phyloP scores from a whole-genome alignment of 1,139 yeast genomes.

The Pichia sp. region DNA sequence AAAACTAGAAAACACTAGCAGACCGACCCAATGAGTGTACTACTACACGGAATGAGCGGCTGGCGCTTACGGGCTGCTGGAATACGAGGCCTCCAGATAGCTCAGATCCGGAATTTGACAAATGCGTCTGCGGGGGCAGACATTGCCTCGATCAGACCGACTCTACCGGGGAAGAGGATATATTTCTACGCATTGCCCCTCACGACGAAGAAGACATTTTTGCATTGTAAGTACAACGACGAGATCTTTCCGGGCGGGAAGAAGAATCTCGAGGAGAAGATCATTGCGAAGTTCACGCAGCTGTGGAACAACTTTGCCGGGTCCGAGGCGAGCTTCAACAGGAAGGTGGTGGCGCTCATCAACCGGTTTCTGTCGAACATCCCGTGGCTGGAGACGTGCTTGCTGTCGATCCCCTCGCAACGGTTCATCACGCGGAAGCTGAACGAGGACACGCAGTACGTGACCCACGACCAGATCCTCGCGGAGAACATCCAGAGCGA shows the following conservation, averaged over 20 bases:
- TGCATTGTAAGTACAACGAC: conserved; percentile 56
- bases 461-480: conserved; percentile 17
- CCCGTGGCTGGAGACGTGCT: conserved; percentile 50
- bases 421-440: conserved; percentile 46
- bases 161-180: conserved; percentile 25
- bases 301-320: conserved; percentile 45
- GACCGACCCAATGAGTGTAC: not conserved
- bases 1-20: not conserved
- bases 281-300: conserved; percentile 37
- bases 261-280: conserved; percentile 38
- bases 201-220: conserved; percentile 49
- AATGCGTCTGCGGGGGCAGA: not conserved
- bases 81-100: not conserved
- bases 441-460: conserved; percentile 23
- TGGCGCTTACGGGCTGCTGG: not conserved
- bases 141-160: not conserved
- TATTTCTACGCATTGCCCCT: conserved; percentile 58
- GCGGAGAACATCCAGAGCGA: conserved; percentile 19
- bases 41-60: not conserved
- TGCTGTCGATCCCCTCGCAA: conserved; percentile 49
- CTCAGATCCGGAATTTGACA: not conserved
- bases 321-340: conserved; percentile 40
- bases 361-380: conserved; percentile 40
- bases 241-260: conserved; percentile 33
- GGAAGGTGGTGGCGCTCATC: conserved; percentile 37